A percentile compares a stretch with the other conserved stretches of the same genome.
These are phyloP conservation scores for Phytophthora pinifolia DNA, from an alignment of 352 stramenopile genomes.

Conservation along the genomic window DNA sequence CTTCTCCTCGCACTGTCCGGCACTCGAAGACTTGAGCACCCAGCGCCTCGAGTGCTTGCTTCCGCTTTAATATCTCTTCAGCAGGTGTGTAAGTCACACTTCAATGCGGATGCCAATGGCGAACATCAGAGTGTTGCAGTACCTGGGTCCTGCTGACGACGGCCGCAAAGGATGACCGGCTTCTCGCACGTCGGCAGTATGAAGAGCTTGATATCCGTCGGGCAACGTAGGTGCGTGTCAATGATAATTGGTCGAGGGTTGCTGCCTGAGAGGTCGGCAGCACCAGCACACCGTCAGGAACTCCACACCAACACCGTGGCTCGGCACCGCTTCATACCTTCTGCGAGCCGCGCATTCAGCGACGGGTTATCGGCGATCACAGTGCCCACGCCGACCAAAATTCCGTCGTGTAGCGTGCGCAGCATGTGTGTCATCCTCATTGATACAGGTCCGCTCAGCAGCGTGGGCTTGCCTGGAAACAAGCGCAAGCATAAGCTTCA, in stretches of 20 bases:
- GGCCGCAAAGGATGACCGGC: conserved; percentile 60
- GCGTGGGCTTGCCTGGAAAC: conserved; percentile 53
- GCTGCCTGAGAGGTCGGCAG: conserved; percentile 28
- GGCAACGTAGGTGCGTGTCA: conserved; percentile 68
- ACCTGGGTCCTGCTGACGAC: conserved; percentile 30
- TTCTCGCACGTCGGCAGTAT: conserved; percentile 65
- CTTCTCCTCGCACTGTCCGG: conserved; percentile 7
- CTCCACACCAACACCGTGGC: too few relatives aligned
- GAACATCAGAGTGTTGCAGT: not conserved
- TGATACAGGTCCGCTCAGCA: conserved; percentile 66
- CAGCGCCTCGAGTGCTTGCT: conserved; percentile 37
- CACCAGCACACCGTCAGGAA: not conserved
- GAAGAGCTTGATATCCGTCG: conserved; percentile 75
- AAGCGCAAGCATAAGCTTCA: conserved; percentile 2
- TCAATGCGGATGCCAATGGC: not conserved
- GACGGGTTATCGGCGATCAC: conserved; percentile 88
- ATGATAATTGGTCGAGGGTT: conserved; percentile 80
- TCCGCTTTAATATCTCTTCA: conserved; percentile 42
- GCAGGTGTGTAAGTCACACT: not conserved
- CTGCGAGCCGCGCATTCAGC: conserved; percentile 67
- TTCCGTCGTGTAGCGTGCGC: conserved; percentile 83
- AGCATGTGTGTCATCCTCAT: conserved; percentile 90
- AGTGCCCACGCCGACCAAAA: conserved; percentile 87
- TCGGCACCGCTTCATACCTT: conserved; percentile 30
- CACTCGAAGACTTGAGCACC: conserved; percentile 55